Evolutionary conservation across 1,284 basidiomycete genomes (phyloP), one percentile per base, ranked within the genome.

Genomic region (Laetiporus sulphureus): DNA sequence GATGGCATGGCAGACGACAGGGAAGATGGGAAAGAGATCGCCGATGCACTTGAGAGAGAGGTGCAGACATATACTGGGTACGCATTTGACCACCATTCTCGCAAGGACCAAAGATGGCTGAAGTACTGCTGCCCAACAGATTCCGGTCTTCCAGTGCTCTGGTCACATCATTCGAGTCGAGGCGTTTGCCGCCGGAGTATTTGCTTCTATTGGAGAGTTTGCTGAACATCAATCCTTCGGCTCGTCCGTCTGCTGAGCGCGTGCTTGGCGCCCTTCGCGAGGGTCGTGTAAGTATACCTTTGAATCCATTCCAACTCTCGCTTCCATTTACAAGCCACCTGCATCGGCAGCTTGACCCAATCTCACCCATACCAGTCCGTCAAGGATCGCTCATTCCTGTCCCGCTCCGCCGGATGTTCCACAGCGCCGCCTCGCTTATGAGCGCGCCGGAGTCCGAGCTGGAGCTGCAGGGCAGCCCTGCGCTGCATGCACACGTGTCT

Each of bases 51-150:
- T 23, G 81, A 90, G 51, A 67, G 66, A 16, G 89, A 92, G 57
- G 86, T 96, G n/a, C 49, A 74, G 38, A 52, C 57, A 2, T 96
- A 94, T 64, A 59, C 69, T 19, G 92, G 92, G 73, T 90, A 54
- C 29, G 68, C 60, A 29, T 22, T n/a, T n/a, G n/a, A n/a, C n/a
- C n/a, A n/a, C n/a, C n/a, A n/a, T n/a, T n/a, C n/a, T n/a, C n/a
- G n/a, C n/a, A 27, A 21, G 6, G 3, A 21, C 20, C 20, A 27
- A 27, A 13, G 25, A 7, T 27, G 8, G 13, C 15, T 42, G 11
- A 18, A 19, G 13, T 18, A 38, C 10, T 22, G 36, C 15, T 36
- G 21, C 10, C n/a, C 36, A 15, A 18, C 38, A 65, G 85, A 1
- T 91, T 91, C 65, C 79, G 76, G 49, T 72, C 75, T 0, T 74